These are phyloP conservation scores for Colletotrichum tropicicola DNA, from an alignment of 2,329 filamentous ascomycete species.

Conservation along the genomic window DNA sequence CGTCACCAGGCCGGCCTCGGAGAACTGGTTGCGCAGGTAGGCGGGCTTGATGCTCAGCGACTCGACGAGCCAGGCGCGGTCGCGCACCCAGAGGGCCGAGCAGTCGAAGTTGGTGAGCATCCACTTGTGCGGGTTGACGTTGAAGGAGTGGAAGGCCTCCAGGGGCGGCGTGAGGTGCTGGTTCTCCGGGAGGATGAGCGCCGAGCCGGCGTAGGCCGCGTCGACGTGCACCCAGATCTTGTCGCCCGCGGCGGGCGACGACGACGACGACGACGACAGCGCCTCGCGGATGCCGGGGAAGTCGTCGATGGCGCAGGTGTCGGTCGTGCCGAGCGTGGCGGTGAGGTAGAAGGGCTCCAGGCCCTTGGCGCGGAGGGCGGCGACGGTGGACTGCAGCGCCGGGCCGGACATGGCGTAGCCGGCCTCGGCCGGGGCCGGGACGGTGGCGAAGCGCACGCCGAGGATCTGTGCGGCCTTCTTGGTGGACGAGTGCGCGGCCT, in stretches of 20 bases:
- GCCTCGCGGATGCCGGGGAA: slow-evolving; percentile 72
- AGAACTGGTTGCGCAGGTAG: slow-evolving; percentile 84
- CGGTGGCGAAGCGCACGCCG: slow-evolving; percentile 80
- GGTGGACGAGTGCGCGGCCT: slow-evolving; percentile 83
- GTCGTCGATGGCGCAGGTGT: slow-evolving; percentile 88
- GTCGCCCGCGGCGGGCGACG: too few relatives aligned
- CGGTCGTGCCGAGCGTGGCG: slow-evolving; percentile 84
- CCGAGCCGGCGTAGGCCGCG: slow-evolving; percentile 89
- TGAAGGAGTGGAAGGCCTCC: slow-evolving; percentile 82
- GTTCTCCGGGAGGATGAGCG: slow-evolving; percentile 83
- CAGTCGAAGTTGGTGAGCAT: slow-evolving; percentile 91
- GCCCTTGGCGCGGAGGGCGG: slow-evolving; percentile 71
- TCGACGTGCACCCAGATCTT: slow-evolving; percentile 93
- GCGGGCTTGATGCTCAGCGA: slow-evolving; percentile 82
- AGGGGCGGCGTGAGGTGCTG: slow-evolving; percentile 73
- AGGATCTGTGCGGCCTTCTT: slow-evolving; percentile 89
- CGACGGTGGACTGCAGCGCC: slow-evolving; percentile 68
- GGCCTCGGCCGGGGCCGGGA: slow-evolving; percentile 69
- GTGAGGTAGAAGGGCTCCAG: slow-evolving; percentile 90
- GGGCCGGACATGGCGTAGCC: slow-evolving; percentile 76
- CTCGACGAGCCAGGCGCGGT: slow-evolving; percentile 78
- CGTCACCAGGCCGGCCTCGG: slow-evolving; percentile 84
- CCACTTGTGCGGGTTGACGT: slow-evolving; percentile 99
- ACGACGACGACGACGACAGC: slow-evolving; percentile 40
- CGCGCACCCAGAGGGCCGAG: slow-evolving; percentile 81